Evolutionary conservation across 164 flowering plant genomes (phyloP).

Genomic region (Amborella trichopoda): DNA sequence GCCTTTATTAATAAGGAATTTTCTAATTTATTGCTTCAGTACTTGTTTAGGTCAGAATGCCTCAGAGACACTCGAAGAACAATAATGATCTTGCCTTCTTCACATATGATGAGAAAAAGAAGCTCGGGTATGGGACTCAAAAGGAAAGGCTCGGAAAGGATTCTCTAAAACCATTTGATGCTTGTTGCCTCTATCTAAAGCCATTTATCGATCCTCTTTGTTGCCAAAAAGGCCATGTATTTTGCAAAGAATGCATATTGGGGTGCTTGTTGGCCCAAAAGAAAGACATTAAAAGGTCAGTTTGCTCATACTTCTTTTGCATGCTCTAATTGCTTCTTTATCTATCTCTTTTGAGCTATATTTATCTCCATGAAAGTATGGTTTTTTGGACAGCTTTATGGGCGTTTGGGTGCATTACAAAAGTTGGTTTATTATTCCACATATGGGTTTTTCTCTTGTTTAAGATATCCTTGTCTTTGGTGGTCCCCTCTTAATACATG

Average conservation of each 20-base stretch:
- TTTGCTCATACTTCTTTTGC: too few relatives aligned
- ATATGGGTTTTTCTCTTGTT: too few relatives aligned
- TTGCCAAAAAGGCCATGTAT: slow-evolving; percentile 88
- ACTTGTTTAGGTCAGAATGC: slow-evolving; percentile 29
- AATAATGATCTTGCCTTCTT: slow-evolving; percentile 95
- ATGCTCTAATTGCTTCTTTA: too few relatives aligned
- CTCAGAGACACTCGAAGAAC: slow-evolving; percentile 98
- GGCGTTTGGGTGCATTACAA: too few relatives aligned
- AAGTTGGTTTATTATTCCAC: too few relatives aligned
- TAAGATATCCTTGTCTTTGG: too few relatives aligned
- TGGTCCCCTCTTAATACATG: too few relatives aligned
- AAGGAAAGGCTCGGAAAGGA: slow-evolving; percentile 90
- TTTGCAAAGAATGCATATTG: slow-evolving; percentile 89
- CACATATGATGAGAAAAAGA: slow-evolving; percentile 94
- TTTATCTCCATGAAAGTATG: too few relatives aligned
- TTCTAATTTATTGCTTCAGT: background rate
- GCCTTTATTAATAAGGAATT: too few relatives aligned
- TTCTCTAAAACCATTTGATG: slow-evolving; percentile 88
- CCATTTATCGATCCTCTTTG: slow-evolving; percentile 78
- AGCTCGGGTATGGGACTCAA: slow-evolving; percentile 92
- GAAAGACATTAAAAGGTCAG: slow-evolving; percentile 92
- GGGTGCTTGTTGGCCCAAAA: slow-evolving; percentile 86
- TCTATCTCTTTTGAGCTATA: too few relatives aligned
- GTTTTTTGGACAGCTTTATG: too few relatives aligned
- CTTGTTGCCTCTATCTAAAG: slow-evolving; percentile 81